Percentiles rank a stretch among this genome's conserved stretches.
Conservation (phyloP, 805 yeast species). For the Kodamaea jinghongensis region DNA sequence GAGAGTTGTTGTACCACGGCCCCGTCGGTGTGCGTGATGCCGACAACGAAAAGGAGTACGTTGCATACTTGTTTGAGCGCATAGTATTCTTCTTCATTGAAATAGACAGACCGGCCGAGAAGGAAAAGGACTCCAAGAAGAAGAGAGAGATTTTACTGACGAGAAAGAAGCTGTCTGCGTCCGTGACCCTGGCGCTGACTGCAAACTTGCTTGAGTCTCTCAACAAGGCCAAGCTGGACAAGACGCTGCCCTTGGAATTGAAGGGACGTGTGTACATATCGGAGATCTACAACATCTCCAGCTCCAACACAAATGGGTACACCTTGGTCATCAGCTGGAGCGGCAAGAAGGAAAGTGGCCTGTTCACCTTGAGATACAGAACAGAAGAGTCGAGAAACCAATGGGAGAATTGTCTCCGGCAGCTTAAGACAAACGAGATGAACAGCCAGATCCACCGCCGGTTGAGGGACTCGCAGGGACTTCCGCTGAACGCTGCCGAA, state of each 20-base stretch:
- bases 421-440: slow-evolving; percentile 43
- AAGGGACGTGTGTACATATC: slow-evolving; percentile 82
- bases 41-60: slow-evolving; percentile 79
- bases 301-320: slow-evolving; percentile 46
- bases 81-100: slow-evolving; percentile 51
- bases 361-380: slow-evolving; percentile 75
- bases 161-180: slow-evolving; percentile 48
- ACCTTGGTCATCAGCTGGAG: slow-evolving; percentile 71
- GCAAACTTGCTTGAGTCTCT: slow-evolving; percentile 36
- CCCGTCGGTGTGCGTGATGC: slow-evolving; percentile 65
- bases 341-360: slow-evolving; percentile 84
- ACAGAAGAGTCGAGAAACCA: slow-evolving; percentile 80
- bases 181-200: slow-evolving; percentile 36
- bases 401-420: slow-evolving; percentile 72
- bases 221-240: slow-evolving; percentile 26
- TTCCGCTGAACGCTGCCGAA: slow-evolving; percentile 23
- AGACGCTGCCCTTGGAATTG: slow-evolving; percentile 44
- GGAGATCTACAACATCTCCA: slow-evolving; percentile 47
- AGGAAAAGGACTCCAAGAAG: slow-evolving; percentile 33
- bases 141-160: slow-evolving; percentile 42
- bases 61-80: slow-evolving; percentile 80
- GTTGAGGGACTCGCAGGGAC: slow-evolving; percentile 32
- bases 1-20: slow-evolving; percentile 78
- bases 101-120: slow-evolving; percentile 16
- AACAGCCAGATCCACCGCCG: slow-evolving; percentile 36